Base-by-base conservation (phyloP, 2,329 filamentous ascomycete species). In the Penicillium fuscoglaucum region DNA sequence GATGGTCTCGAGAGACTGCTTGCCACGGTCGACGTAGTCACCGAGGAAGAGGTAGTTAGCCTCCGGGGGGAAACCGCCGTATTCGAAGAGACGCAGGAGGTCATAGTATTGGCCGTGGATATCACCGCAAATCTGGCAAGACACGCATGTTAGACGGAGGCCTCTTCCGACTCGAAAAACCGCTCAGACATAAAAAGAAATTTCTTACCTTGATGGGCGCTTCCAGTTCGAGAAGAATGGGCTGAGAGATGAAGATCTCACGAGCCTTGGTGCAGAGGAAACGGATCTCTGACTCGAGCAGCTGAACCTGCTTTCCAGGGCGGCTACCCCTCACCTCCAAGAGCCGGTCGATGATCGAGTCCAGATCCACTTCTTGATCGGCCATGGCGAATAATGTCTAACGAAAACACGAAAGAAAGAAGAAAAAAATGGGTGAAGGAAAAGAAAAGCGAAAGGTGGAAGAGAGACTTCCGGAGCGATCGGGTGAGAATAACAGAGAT, bases 61-160 rank as follows among this genome's bases (percentile, higher is more conserved):
- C 81, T 98, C 93, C 15, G 95, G 95, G 57, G 95, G 95, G 81
- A 99, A 98, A 65, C 95, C 95, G 69, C 95, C 93, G 75, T 97
- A 97, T 80, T 99, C 95, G 79, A 99, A 99, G 61, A 99, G 84
- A 73, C 95, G 91, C 68, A 99, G 85, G 62, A 99, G 86, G 78
- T 99, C 95, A 79, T 97, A 97, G 82, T 99, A 99, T 82, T 99
- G 95, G 67, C 95, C 95, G 79, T 98, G 95, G 70, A 99, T 98
- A 80, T 98, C 95, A 80, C 95, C 95, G 79, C 93, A 98, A 74
- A 99, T 99, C 95, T 99, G 73, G 51, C 24, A n/a, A 54, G 40
- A 46, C 39, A 50, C 15, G 33, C 35, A 35, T 39, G 53, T 72
- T 57, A 71, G 65, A 51, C 29, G 50, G 40, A 47, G 44, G 35